Evolutionary conservation across 768 basidiomycete species (phyloP).

Genomic region (Tephrocybe sp.): DNA sequence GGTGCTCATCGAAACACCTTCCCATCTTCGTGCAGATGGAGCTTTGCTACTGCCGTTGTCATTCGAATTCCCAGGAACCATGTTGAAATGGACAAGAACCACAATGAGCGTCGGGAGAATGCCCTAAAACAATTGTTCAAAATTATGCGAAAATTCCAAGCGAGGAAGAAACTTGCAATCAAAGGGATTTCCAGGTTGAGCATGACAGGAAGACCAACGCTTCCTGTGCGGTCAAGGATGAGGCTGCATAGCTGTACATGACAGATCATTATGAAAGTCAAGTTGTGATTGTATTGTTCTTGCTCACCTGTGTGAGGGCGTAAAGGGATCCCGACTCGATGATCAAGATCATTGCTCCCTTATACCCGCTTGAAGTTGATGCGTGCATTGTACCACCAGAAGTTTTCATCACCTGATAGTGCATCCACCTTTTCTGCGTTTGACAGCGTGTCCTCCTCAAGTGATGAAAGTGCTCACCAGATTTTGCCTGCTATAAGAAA

Average conservation of each 20-base stretch:
- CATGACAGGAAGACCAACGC: constrained; percentile 5
- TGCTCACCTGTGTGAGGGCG: constrained; percentile 4
- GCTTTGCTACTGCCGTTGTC: neutral
- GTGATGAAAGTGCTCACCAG: constrained; percentile 1
- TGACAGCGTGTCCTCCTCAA: too few relatives aligned
- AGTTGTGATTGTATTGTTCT: too few relatives aligned
- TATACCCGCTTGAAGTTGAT: neutral
- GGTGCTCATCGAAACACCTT: neutral
- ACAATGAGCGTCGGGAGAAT: constrained; percentile 14
- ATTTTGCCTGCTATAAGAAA: constrained; percentile 10
- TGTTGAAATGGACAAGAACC: constrained; percentile 11
- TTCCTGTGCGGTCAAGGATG: constrained; percentile 6
- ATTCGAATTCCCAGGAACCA: constrained; percentile 12
- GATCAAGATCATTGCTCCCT: constrained; percentile 2
- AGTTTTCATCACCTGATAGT: neutral
- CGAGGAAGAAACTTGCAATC: constrained; percentile 1
- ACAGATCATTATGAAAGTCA: neutral
- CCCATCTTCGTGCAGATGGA: neutral
- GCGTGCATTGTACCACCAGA: neutral
- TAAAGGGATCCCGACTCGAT: constrained; percentile 13
- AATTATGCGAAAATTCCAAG: neutral
- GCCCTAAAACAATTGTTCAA: constrained; percentile 1
- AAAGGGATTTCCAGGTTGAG: constrained; percentile 12
- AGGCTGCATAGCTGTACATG: constrained; percentile 7
- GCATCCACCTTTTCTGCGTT: constrained; percentile 2